Percentiles rank a stretch among this genome's conserved stretches.
Evolutionary conservation across 768 basidiomycete species (phyloP).

Genomic region (Tulasnella sp.): DNA sequence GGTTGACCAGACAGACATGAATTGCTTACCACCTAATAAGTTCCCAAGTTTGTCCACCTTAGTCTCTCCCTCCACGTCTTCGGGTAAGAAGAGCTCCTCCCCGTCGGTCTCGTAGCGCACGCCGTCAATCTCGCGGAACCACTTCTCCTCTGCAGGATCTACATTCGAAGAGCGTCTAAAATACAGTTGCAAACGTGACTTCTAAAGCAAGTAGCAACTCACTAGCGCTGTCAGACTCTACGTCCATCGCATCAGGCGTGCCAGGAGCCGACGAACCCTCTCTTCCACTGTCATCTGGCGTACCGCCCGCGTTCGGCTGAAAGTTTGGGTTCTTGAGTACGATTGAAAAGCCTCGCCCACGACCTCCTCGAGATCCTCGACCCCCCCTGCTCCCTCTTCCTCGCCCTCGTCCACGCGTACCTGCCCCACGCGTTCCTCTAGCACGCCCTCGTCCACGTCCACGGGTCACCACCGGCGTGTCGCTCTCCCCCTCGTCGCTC

Average conservation of each 20-base stretch:
- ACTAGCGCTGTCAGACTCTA: constrained; percentile 1
- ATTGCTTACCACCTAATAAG: constrained; percentile 61
- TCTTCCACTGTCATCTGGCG: constrained; percentile 2
- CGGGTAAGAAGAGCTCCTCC: constrained; percentile 77
- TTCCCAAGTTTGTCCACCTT: constrained; percentile 85
- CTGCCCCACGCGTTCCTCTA: constrained; percentile 3
- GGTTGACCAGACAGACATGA: constrained; percentile 13
- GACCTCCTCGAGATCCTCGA: not conserved
- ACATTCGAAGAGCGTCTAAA: constrained; percentile 5
- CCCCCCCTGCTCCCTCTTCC: constrained; percentile 1
- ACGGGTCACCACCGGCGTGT: not conserved
- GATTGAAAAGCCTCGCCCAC: not conserved
- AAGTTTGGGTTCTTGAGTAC: constrained; percentile 9
- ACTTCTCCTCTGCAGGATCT: constrained; percentile 21
- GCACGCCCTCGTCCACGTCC: constrained; percentile 4
- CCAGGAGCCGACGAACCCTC: constrained; percentile 5
- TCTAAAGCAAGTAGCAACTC: constrained; percentile 6
- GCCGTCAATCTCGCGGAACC: constrained; percentile 40
- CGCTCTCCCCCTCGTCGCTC: constrained; percentile 10
- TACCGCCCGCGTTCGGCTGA: not conserved
- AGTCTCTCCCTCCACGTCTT: constrained; percentile 77
- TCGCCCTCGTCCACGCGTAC: not conserved
- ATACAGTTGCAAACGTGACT: too few relatives aligned
- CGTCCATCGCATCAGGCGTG: constrained; percentile 9
- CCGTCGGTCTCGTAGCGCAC: constrained; percentile 68